A percentile compares a stretch with the other conserved stretches of the same genome.
Evolutionary conservation across 495 filamentous ascomycete genomes (phyloP).

Genomic region (Emericellopsis terricola): DNA sequence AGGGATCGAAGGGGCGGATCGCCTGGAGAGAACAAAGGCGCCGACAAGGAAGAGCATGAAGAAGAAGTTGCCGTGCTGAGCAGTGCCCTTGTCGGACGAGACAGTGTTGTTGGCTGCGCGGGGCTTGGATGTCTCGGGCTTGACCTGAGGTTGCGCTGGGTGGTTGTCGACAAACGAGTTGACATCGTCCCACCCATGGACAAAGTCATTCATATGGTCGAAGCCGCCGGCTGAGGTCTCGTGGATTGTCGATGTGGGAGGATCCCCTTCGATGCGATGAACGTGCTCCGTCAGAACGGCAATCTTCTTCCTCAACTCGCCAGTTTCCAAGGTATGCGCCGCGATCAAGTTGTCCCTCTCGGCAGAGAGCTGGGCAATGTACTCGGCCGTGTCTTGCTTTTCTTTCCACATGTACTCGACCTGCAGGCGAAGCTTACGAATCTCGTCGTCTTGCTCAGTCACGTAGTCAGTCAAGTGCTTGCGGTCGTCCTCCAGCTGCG

Average conservation of each 20-base stretch:
- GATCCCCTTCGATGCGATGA: constrained; percentile 55
- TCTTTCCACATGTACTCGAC: constrained; percentile 47
- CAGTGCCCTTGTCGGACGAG: constrained; percentile 38
- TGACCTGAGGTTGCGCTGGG: constrained; percentile 31
- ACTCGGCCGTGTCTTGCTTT: constrained; percentile 53
- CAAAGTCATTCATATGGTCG: constrained; percentile 63
- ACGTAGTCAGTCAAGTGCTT: constrained; percentile 68
- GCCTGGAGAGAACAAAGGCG: constrained; percentile 86
- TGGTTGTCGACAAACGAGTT: constrained; percentile 47
- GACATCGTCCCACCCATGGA: constrained; percentile 78
- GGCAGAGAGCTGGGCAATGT: constrained; percentile 56
- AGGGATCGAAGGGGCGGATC: constrained; percentile 49
- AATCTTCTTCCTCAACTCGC: constrained; percentile 91
- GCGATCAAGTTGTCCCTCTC: constrained; percentile 88
- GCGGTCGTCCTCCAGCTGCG: constrained; percentile 92
- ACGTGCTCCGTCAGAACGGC: constrained; percentile 72
- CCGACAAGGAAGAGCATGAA: constrained; percentile 89
- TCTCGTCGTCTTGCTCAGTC: constrained; percentile 60
- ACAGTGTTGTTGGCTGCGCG: constrained; percentile 32
- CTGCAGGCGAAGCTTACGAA: constrained; percentile 47
- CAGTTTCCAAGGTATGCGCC: constrained; percentile 80
- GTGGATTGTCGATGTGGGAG: constrained; percentile 27
- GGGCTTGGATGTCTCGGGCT: constrained; percentile 37
- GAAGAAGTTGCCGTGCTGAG: constrained; percentile 44
- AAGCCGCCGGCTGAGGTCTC: constrained; percentile 45